Conservation (phyloP, 306 rosid species). For the Prunus salicina region DNA sequence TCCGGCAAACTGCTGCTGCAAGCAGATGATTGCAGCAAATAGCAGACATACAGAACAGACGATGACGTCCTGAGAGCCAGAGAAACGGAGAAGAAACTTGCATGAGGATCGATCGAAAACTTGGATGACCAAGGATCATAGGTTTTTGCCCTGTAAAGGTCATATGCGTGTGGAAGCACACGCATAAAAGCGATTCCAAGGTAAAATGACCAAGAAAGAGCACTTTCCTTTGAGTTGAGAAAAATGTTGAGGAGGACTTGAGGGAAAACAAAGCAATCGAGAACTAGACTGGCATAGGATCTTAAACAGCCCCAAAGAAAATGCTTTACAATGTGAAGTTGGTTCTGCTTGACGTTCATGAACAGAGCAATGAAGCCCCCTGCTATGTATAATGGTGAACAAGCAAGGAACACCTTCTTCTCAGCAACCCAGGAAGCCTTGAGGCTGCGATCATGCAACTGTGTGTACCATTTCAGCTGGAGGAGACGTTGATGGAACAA, state of each 20-base stretch:
- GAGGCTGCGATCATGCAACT: neutral
- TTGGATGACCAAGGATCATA: constrained; percentile 24
- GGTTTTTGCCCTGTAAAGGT: constrained; percentile 31
- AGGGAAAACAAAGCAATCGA: neutral
- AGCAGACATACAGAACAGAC: constrained; percentile 34
- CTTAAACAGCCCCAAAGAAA: neutral
- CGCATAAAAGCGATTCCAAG: constrained; percentile 30
- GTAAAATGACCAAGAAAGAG: no score
- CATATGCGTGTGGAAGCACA: constrained; percentile 45
- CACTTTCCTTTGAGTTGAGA: no score
- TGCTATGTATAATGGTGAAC: neutral
- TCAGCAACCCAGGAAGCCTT: neutral
- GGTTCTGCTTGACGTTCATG: neutral
- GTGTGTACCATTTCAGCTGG: neutral
- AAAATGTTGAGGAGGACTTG: neutral
- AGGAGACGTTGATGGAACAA: neutral
- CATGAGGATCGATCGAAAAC: constrained; percentile 13
- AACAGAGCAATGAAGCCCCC: neutral
- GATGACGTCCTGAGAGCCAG: constrained; percentile 41
- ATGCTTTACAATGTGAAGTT: neutral
- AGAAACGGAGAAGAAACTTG: constrained; percentile 44
- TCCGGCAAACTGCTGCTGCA: constrained; percentile 44
- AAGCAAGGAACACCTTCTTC: neutral
- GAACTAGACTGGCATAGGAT: neutral
- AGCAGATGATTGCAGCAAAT: constrained; percentile 38